phyloP scores from a whole-genome alignment of 169 alveolate genomes.

The Theileria equi region DNA sequence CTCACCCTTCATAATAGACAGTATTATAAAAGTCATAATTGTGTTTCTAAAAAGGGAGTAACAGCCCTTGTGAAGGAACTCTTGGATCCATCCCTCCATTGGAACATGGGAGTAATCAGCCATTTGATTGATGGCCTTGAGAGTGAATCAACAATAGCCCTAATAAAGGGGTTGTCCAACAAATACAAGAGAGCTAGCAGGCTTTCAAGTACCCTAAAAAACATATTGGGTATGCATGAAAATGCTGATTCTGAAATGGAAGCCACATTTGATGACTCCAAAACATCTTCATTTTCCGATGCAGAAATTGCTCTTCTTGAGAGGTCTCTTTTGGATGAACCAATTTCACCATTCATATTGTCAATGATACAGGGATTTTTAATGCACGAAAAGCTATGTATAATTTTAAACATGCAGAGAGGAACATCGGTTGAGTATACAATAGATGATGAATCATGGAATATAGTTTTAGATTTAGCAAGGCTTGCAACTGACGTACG shows the following conservation, averaged over 20 bases:
- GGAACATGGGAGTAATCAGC: conserved; percentile 34
- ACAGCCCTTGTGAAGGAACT: conserved; percentile 56
- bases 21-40: background rate
- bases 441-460: conserved; percentile 40
- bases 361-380: conserved; percentile 49
- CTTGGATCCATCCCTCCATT: conserved; percentile 43
- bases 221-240: too few species aligned
- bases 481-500: conserved; percentile 23
- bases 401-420: conserved; percentile 15
- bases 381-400: conserved; percentile 9
- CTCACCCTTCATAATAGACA: conserved; percentile 17
- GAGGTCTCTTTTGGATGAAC: conserved; percentile 23
- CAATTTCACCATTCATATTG: conserved; percentile 23
- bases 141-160: too few species aligned
- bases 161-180: too few species aligned
- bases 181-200: too few species aligned
- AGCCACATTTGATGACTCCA: too few species aligned
- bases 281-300: too few species aligned
- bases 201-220: too few species aligned
- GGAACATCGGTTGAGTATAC: conserved; percentile 37
- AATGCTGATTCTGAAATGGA: too few species aligned
- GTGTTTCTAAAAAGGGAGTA: background rate
- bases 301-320: conserved; percentile 38
- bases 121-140: conserved; percentile 32
- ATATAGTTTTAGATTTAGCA: conserved; percentile 10